Percentiles rank a stretch among this genome's conserved stretches.
Evolutionary conservation across 352 stramenopile genomes (phyloP).

Genomic region (Phytophthora ramorum): DNA sequence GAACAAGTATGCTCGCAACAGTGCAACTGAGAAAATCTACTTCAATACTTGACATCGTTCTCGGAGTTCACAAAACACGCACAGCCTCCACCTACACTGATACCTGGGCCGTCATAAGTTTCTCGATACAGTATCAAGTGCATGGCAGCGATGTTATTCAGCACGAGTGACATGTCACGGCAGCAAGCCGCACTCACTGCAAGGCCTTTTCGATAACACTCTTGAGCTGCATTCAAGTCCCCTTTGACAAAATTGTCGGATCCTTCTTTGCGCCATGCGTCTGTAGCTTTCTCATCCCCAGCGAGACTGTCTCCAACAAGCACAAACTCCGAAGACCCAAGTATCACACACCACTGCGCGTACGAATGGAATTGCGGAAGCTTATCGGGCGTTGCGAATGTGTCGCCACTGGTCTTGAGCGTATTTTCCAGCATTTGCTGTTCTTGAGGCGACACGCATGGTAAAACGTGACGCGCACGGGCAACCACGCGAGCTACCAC

Average conservation of each 20-base stretch:
- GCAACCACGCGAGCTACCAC: slow-evolving; percentile 7
- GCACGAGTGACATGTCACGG: slow-evolving; percentile 19
- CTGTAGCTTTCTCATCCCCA: too few relatives aligned
- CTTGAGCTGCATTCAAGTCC: slow-evolving; percentile 11
- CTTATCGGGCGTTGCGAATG: not conserved
- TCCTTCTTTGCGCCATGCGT: slow-evolving; percentile 26
- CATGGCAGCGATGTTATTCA: slow-evolving; percentile 40
- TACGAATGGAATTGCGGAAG: slow-evolving; percentile 14
- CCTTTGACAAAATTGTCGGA: slow-evolving; percentile 15
- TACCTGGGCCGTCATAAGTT: not conserved
- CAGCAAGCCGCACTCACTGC: not conserved
- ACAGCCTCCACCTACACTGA: not conserved
- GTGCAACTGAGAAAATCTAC: slow-evolving; percentile 31
- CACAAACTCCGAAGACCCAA: not conserved
- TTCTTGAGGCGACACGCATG: slow-evolving; percentile 3
- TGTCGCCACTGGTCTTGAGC: not conserved
- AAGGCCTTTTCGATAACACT: slow-evolving; percentile 25
- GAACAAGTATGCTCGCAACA: slow-evolving; percentile 35
- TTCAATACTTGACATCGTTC: slow-evolving; percentile 6
- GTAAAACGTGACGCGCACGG: slow-evolving; percentile 4
- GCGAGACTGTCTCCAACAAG: too few relatives aligned
- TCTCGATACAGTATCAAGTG: slow-evolving; percentile 15
- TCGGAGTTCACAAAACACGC: not conserved
- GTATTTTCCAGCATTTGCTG: slow-evolving; percentile 15
- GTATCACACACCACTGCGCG: slow-evolving; percentile 21